Evolutionary conservation across 2,329 filamentous ascomycete genomes (phyloP).

Genomic region (Sporothrix euskadiensis): DNA sequence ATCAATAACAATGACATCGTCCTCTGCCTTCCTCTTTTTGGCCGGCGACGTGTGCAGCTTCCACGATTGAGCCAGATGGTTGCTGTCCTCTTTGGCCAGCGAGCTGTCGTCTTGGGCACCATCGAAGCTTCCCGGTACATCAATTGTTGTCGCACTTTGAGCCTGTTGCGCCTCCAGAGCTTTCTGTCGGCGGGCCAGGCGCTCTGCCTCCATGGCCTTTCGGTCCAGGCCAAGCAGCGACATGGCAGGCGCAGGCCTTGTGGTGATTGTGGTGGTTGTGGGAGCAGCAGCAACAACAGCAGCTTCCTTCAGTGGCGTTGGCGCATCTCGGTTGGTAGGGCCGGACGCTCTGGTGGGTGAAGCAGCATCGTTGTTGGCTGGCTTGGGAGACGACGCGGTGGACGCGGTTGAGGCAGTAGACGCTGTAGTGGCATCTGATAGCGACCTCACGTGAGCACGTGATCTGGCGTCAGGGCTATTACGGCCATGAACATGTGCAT

Average conservation of each 20-base stretch:
- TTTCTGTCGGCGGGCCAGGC: conserved; percentile 69
- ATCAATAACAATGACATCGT: conserved; percentile 25
- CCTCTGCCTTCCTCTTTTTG: conserved; percentile 25
- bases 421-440: neutral
- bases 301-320: neutral
- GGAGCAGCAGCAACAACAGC: neutral
- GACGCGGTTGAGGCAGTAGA: conserved; percentile 25
- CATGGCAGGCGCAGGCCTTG: neutral
- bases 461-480: neutral
- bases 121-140: neutral
- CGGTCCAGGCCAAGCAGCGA: conserved; percentile 65
- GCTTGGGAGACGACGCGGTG: neutral
- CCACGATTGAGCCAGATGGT: conserved; percentile 12
- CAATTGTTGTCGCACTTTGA: neutral
- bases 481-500: neutral
- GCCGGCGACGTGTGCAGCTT: neutral
- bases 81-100: neutral
- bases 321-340: neutral
- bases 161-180: conserved; percentile 35
- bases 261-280: too few relatives aligned
- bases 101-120: neutral
- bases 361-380: neutral
- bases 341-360: neutral
- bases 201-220: conserved; percentile 81
- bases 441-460: conserved; percentile 10